Evolutionary conservation across 164 flowering plant genomes (phyloP).

Genomic region (Kalanchoe fedtschenkoi): DNA sequence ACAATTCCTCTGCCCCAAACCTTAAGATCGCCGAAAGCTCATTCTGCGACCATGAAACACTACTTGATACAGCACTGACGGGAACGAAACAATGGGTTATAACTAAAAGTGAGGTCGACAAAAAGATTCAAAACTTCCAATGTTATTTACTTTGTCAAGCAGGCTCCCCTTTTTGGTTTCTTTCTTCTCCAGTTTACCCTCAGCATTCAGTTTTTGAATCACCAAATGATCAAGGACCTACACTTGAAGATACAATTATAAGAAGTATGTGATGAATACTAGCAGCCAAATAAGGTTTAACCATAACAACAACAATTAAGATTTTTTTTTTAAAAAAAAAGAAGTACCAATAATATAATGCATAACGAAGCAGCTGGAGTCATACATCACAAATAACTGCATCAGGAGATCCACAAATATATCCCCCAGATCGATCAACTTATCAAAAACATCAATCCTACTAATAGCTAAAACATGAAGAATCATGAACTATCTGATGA

Average conservation of each 20-base stretch:
- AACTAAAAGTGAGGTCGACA: neutral
- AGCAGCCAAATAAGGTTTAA: neutral
- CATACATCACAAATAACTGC: too few relatives aligned
- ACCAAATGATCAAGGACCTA: slow-evolving; percentile 99
- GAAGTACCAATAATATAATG: too few relatives aligned
- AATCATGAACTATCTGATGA: neutral
- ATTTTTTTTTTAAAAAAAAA: too few relatives aligned
- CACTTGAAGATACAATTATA: too few relatives aligned
- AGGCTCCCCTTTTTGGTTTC: slow-evolving; percentile 81
- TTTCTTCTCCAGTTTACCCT: slow-evolving; percentile 93
- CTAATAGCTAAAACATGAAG: neutral
- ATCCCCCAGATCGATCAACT: too few relatives aligned
- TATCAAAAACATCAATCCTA: too few relatives aligned
- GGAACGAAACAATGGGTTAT: neutral
- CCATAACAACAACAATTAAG: too few relatives aligned
- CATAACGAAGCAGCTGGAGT: too few relatives aligned
- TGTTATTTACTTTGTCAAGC: slow-evolving; percentile 82
- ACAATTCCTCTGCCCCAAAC: slow-evolving; percentile 97
- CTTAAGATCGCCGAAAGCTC: slow-evolving; percentile 92
- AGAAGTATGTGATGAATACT: too few relatives aligned
- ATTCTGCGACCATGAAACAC: slow-evolving; percentile 43
- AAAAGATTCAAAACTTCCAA: neutral
- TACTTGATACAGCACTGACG: neutral
- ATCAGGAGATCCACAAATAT: too few relatives aligned
- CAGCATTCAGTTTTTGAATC: slow-evolving; percentile 95